Evolutionary conservation across 371 early-diverging fungal species (phyloP).

Genomic region (Rhizopus sp.): DNA sequence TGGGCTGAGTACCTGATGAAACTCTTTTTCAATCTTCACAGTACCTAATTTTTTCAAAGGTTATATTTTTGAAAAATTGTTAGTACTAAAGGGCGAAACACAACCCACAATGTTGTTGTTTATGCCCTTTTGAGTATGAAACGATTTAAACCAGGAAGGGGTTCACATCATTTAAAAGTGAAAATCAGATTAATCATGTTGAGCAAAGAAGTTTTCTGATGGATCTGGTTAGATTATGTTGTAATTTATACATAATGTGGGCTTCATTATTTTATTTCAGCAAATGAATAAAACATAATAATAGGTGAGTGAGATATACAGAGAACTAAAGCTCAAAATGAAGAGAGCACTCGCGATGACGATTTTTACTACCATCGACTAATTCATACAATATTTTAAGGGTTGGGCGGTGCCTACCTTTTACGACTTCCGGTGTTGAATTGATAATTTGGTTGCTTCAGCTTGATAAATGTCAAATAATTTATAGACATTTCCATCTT

Average conservation of each 20-base stretch:
- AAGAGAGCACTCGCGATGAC: slow-evolving; percentile 4
- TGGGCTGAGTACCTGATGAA: too few species aligned
- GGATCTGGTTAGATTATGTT: slow-evolving; percentile 4
- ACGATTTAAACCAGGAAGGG: slow-evolving; percentile 14
- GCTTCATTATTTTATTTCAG: slow-evolving; percentile 3
- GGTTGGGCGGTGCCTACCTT: slow-evolving; percentile 3
- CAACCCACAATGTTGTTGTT: slow-evolving; percentile 15
- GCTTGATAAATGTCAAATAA: slow-evolving; percentile 19
- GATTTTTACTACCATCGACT: not conserved
- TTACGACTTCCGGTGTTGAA: slow-evolving; percentile 4
- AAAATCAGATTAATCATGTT: slow-evolving; percentile 8
- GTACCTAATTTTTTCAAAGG: too few species aligned
- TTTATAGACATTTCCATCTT: slow-evolving; percentile 17
- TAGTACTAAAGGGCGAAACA: slow-evolving; percentile 7
- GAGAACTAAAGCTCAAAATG: slow-evolving; percentile 4
- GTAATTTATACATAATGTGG: slow-evolving; percentile 4
- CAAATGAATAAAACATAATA: slow-evolving; percentile 1
- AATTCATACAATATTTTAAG: not conserved
- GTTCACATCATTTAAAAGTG: slow-evolving; percentile 13
- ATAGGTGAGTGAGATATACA: slow-evolving; percentile 1
- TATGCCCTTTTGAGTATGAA: slow-evolving; percentile 5
- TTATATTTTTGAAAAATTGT: slow-evolving; percentile 7
- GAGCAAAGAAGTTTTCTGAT: slow-evolving; percentile 4
- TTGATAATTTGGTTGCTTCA: slow-evolving; percentile 17
- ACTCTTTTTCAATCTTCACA: too few species aligned